Evolutionary conservation across 345 rosid species (phyloP).

Genomic region (Kernera saxatilis): DNA sequence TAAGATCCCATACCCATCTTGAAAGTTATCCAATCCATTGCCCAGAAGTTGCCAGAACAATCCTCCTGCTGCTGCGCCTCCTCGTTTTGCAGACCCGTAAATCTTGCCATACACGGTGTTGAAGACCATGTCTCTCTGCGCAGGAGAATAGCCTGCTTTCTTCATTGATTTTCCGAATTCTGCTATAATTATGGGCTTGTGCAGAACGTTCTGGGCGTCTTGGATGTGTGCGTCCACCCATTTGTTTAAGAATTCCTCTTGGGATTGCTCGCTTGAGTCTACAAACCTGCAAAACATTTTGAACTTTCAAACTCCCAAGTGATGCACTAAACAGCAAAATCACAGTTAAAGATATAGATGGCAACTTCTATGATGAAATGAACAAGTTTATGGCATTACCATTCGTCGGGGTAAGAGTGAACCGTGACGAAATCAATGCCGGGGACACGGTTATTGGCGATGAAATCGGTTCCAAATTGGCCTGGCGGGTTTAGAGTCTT

Average conservation of each 20-base stretch:
- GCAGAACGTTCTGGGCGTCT: conserved; percentile 68
- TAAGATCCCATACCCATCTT: conserved; percentile 82
- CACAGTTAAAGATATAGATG: not conserved
- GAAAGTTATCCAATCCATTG: conserved; percentile 65
- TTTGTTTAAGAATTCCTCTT: conserved; percentile 59
- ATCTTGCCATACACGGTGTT: conserved; percentile 64
- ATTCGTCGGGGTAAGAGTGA: conserved; percentile 94
- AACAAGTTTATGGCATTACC: conserved; percentile 38
- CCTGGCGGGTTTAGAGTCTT: conserved; percentile 63
- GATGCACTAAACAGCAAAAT: not conserved
- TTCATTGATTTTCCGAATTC: conserved; percentile 81
- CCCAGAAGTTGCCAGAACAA: conserved; percentile 89
- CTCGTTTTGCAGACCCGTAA: conserved; percentile 64
- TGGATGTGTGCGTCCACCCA: conserved; percentile 75
- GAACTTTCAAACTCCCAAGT: not conserved
- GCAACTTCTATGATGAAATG: not conserved
- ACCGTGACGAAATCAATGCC: conserved; percentile 82
- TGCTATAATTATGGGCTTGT: conserved; percentile 64
- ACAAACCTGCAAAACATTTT: conserved; percentile 43
- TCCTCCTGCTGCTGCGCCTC: conserved; percentile 89
- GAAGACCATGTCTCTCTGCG: conserved; percentile 61
- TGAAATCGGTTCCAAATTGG: conserved; percentile 77
- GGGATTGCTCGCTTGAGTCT: conserved; percentile 42
- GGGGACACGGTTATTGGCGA: conserved; percentile 62
- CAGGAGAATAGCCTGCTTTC: conserved; percentile 39